Percentiles rank a stretch among this genome's conserved stretches.
Conservation (phyloP, 2,329 filamentous ascomycete genomes). For the Penicillium italicum region DNA sequence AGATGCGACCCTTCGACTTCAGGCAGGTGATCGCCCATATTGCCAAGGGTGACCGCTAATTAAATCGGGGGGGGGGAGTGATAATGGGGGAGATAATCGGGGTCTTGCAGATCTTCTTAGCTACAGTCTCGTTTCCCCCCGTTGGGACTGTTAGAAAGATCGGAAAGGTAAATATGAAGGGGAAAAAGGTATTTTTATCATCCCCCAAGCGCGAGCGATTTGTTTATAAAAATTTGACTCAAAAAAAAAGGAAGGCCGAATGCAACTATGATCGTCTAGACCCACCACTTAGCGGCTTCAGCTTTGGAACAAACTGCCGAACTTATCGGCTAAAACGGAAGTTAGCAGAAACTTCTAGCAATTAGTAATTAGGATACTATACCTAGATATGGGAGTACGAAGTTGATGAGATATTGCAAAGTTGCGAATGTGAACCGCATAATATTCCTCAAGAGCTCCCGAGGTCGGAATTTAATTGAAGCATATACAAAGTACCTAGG, state of each 20-base stretch:
- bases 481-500: too few relatives aligned
- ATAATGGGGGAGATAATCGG: too few relatives aligned
- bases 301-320: background rate
- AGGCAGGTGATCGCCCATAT: background rate
- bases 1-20: background rate
- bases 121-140: background rate
- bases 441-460: too few relatives aligned
- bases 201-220: background rate
- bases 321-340: background rate
- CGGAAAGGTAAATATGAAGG: background rate
- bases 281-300: constrained; percentile 8
- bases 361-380: background rate
- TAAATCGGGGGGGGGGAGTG: too few relatives aligned
- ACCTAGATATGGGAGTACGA: too few relatives aligned
- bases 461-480: too few relatives aligned
- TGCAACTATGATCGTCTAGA: constrained; percentile 6
- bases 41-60: constrained; percentile 4
- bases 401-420: too few relatives aligned
- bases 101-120: background rate
- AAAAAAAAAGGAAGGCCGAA: background rate
- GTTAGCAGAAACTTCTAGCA: background rate
- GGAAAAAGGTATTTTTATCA: background rate
- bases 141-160: background rate
- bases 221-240: background rate
- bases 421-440: too few relatives aligned